Conservation (phyloP, 345 rosid species). For the Acer saccharum region DNA sequence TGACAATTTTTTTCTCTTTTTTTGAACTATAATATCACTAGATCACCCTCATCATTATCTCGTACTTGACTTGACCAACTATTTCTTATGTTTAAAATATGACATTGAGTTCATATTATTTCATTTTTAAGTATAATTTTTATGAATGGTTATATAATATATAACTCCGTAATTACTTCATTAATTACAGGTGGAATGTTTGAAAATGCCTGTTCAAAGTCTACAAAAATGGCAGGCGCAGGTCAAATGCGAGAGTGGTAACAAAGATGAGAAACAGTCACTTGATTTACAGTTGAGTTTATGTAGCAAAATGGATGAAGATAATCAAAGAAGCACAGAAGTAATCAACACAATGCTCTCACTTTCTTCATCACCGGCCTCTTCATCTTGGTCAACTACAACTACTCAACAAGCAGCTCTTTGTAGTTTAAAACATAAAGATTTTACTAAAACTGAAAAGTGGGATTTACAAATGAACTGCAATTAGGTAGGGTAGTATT, state of each 20-base stretch:
- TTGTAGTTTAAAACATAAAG: constrained; percentile 5
- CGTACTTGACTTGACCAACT: too few species aligned
- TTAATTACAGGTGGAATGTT: neutral
- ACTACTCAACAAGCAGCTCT: neutral
- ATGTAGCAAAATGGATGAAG: neutral
- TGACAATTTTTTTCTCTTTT: too few species aligned
- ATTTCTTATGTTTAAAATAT: too few species aligned
- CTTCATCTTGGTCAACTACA: constrained; percentile 12
- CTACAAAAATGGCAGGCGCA: neutral
- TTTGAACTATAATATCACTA: too few species aligned
- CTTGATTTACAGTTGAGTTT: constrained; percentile 33
- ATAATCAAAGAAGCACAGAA: neutral
- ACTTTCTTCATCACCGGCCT: constrained; percentile 21
- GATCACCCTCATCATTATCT: too few species aligned
- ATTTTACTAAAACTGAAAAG: neutral
- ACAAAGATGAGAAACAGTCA: constrained; percentile 15
- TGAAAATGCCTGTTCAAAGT: neutral
- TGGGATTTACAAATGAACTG: constrained; percentile 3
- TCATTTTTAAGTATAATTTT: neutral
- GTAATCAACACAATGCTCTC: constrained; percentile 33
- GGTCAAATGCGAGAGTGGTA: neutral
- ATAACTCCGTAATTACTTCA: neutral
- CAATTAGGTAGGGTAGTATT: constrained; percentile 11
- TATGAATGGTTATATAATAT: neutral
- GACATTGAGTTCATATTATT: too few species aligned